Evolutionary conservation across 352 stramenopile species (phyloP).

Genomic region (Blastocystis sp.): DNA sequence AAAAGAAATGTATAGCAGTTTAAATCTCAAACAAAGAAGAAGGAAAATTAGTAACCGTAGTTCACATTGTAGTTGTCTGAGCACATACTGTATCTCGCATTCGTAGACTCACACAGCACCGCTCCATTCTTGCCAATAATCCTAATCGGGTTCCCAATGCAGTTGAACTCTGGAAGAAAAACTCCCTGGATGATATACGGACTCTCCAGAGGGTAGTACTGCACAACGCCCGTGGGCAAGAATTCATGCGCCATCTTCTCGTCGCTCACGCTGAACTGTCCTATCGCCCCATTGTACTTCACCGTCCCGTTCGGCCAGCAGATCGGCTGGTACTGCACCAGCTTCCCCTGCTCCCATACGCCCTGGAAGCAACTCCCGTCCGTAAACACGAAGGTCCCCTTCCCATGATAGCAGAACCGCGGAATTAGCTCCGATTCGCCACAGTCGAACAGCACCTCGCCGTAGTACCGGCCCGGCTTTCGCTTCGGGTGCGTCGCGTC

Average conservation of each 20-base stretch:
- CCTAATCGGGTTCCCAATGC: background rate
- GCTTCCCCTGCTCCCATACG: background rate
- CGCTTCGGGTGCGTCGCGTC: background rate
- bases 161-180: constrained; percentile 20
- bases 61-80: constrained; percentile 55
- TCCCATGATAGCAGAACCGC: constrained; percentile 9
- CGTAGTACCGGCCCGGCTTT: constrained; percentile 1
- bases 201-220: constrained; percentile 6
- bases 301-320: background rate
- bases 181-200: background rate
- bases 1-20: background rate
- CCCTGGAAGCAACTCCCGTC: constrained; percentile 53
- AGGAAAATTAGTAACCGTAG: constrained; percentile 17
- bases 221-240: background rate
- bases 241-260: constrained; percentile 4
- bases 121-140: background rate
- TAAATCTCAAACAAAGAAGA: constrained; percentile 18
- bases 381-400: background rate
- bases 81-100: constrained; percentile 30
- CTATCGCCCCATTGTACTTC: constrained; percentile 23
- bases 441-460: background rate
- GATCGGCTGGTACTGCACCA: constrained; percentile 11
- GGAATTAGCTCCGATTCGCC: constrained; percentile 2
- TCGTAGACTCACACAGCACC: background rate
- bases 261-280: background rate